Evolutionary conservation across 2,329 filamentous ascomycete species (phyloP).

Genomic region (Escovopsis sp.): DNA sequence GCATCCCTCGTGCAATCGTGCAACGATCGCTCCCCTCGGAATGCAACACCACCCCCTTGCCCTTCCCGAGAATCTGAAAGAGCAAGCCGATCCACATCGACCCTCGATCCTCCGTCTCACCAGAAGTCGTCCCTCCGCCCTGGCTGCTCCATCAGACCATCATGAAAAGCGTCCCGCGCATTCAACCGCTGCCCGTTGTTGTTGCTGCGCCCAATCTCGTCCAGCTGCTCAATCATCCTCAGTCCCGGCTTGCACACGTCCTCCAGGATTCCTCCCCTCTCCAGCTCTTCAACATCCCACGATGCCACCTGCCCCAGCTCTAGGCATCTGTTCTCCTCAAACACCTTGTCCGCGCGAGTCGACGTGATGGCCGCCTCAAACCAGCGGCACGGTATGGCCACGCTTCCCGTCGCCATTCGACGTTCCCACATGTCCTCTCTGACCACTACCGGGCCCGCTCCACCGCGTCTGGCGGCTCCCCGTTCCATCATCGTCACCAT

Average conservation of each 20-base stretch:
- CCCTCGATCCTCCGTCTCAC: background rate
- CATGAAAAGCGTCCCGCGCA: conserved; percentile 3
- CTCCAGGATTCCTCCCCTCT: conserved; percentile 10
- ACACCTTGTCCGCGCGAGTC: conserved; percentile 4
- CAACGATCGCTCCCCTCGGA: too few relatives aligned
- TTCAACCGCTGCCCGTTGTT: conserved; percentile 10
- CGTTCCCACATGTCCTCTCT: background rate
- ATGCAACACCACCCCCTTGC: too few relatives aligned
- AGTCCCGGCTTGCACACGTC: conserved; percentile 16
- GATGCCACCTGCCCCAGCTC: conserved; percentile 12
- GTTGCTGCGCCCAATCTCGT: conserved; percentile 16
- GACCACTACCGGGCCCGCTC: conserved; percentile 1
- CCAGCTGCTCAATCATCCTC: conserved; percentile 18
- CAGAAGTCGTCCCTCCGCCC: conserved; percentile 2
- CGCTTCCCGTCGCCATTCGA: background rate
- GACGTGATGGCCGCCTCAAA: conserved; percentile 17
- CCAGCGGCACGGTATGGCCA: conserved; percentile 8
- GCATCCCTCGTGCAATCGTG: too few relatives aligned
- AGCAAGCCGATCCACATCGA: too few relatives aligned
- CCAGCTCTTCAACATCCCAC: conserved; percentile 11
- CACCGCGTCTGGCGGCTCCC: background rate
- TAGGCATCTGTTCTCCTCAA: conserved; percentile 14
- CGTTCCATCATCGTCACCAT: background rate
- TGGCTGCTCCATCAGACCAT: conserved; percentile 2
- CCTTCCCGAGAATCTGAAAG: too few relatives aligned